Evolutionary conservation across 495 filamentous ascomycete genomes (phyloP).

Genomic region (Daldinia grandis): DNA sequence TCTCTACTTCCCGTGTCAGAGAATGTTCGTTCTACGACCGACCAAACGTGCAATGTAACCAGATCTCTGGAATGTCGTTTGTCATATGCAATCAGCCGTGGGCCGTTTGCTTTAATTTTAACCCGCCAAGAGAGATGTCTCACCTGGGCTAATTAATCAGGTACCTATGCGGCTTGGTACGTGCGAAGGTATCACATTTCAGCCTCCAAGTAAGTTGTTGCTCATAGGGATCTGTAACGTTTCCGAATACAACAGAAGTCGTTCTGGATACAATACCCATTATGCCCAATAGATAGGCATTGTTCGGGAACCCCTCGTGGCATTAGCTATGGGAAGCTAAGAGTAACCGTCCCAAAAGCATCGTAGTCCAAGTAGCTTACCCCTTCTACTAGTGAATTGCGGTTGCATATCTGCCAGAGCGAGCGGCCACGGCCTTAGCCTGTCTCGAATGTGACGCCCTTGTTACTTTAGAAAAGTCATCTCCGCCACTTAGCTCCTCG

Average conservation of each 20-base stretch:
- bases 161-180: not conserved
- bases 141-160: not conserved
- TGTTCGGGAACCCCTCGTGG: not conserved
- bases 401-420: not conserved
- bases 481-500: conserved; percentile 6
- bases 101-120: conserved; percentile 29
- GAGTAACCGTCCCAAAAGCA: not conserved
- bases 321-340: not conserved
- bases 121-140: not conserved
- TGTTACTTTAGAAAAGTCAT: not conserved
- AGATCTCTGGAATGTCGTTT: conserved; percentile 19
- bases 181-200: not conserved
- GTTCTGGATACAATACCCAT: not conserved
- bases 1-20: not conserved
- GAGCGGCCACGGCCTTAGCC: not conserved
- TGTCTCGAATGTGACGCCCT: not conserved
- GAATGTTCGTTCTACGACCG: not conserved
- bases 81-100: conserved; percentile 20
- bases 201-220: not conserved
- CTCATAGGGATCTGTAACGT: not conserved
- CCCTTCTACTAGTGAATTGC: not conserved
- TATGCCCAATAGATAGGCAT: not conserved
- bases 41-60: conserved; percentile 10
- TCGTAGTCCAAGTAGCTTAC: not conserved
- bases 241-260: not conserved